A percentile compares a stretch with the other conserved stretches of the same genome.
These are phyloP conservation scores for Aspergillus pseudotamarii DNA, from an alignment of 2,329 filamentous ascomycete genomes.

Conservation along the genomic window DNA sequence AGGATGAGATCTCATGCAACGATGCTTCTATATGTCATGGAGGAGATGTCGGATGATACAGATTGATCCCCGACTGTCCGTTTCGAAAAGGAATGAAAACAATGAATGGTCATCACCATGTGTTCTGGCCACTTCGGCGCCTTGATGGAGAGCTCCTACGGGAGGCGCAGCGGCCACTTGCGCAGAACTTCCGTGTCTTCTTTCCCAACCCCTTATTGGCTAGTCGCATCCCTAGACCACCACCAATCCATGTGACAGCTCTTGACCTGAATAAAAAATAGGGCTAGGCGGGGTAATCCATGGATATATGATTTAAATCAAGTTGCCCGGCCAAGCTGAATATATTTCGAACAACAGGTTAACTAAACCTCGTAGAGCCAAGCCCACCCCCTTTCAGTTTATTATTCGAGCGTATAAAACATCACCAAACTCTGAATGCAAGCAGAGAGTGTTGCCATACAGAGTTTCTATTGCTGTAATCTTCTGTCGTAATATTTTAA, in stretches of 20 bases:
- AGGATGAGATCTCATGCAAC: slow-evolving; percentile 1
- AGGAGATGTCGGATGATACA: slow-evolving; percentile 5
- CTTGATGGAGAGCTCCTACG: slow-evolving; percentile 31
- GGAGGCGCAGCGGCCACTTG: slow-evolving; percentile 34
- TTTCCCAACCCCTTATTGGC: slow-evolving; percentile 10
- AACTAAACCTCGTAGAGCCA: not conserved
- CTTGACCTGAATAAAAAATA: too few species aligned
- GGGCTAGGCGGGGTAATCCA: too few species aligned
- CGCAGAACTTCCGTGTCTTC: slow-evolving; percentile 29
- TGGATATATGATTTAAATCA: too few species aligned
- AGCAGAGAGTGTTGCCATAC: too few species aligned
- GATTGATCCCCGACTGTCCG: not conserved
- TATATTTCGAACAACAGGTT: not conserved
- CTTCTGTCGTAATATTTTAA: too few species aligned
- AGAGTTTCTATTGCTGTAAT: too few species aligned
- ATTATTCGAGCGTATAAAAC: too few species aligned
- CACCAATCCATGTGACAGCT: too few species aligned
- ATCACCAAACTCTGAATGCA: too few species aligned
- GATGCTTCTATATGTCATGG: not conserved
- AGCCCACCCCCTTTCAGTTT: too few species aligned
- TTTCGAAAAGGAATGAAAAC: not conserved
- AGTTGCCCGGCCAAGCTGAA: not conserved
- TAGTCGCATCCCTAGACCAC: not conserved
- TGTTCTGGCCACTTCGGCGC: slow-evolving; percentile 32
- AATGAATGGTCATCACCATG: slow-evolving; percentile 7